phyloP scores from a whole-genome alignment of 2,329 filamentous ascomycete species.

The Capronia americana region DNA sequence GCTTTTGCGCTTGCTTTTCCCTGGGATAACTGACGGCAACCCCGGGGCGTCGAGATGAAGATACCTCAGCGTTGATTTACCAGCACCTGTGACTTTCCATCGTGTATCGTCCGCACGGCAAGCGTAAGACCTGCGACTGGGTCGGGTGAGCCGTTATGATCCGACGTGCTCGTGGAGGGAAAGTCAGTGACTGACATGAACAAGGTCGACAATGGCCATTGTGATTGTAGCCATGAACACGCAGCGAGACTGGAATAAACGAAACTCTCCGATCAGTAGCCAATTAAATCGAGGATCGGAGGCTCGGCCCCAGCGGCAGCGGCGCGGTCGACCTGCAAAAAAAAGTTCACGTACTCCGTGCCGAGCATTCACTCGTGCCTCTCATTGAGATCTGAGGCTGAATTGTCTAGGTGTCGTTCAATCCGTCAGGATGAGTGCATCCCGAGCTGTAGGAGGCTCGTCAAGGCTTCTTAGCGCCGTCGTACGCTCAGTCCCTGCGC shows the following conservation, averaged over 20 bases:
- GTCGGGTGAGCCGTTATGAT: too few species aligned
- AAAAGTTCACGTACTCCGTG: slow-evolving; percentile 13
- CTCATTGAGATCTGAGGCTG: not conserved
- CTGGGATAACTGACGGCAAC: too few species aligned
- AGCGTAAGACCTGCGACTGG: too few species aligned
- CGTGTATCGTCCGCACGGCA: too few species aligned
- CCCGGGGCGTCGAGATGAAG: too few species aligned
- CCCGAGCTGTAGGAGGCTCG: slow-evolving; percentile 35
- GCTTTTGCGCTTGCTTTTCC: too few species aligned
- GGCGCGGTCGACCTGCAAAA: slow-evolving; percentile 18
- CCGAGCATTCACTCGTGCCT: not conserved
- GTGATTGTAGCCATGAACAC: too few species aligned
- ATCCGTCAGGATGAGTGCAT: slow-evolving; percentile 38
- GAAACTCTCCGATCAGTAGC: not conserved
- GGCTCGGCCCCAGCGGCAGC: not conserved
- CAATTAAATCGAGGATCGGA: not conserved
- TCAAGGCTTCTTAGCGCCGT: slow-evolving; percentile 40
- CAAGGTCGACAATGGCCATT: too few species aligned
- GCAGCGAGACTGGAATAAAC: not conserved
- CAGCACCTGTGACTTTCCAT: too few species aligned
- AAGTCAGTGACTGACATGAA: too few species aligned
- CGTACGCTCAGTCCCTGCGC: slow-evolving; percentile 48
- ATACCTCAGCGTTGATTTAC: too few species aligned
- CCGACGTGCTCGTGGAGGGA: too few species aligned
- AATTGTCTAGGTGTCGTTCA: not conserved